Conservation (phyloP, 257 asterid genomes). For the Thymus mandschuricus region DNA sequence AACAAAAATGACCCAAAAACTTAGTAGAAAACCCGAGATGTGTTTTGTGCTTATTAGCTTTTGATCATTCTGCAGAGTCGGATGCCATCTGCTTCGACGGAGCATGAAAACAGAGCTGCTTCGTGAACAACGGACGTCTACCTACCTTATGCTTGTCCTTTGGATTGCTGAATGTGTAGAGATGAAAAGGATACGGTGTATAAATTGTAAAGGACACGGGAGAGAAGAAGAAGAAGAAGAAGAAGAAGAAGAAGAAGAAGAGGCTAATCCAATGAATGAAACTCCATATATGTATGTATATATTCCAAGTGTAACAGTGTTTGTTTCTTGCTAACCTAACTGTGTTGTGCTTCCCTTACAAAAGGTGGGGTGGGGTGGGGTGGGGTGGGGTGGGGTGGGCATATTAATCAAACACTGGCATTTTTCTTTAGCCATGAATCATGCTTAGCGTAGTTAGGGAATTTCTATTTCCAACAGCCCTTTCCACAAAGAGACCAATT, state of each 20-base stretch:
- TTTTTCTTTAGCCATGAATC: background rate
- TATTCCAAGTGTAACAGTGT: background rate
- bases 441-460: too few relatives aligned
- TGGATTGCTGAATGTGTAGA: constrained; percentile 15
- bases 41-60: background rate
- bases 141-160: constrained; percentile 12
- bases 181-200: background rate
- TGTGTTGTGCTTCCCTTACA: background rate
- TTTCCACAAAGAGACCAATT: too few relatives aligned
- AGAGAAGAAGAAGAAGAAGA: background rate
- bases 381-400: background rate
- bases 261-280: background rate
- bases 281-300: constrained; percentile 2
- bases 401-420: constrained; percentile 3
- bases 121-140: constrained; percentile 26
- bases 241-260: background rate
- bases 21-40: too few relatives aligned
- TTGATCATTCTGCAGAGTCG: constrained; percentile 40
- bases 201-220: constrained; percentile 18
- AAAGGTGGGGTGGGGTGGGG: background rate
- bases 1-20: too few relatives aligned
- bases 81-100: constrained; percentile 18
- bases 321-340: background rate
- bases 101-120: constrained; percentile 40
- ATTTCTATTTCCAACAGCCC: too few relatives aligned